These are phyloP conservation scores for Colletotrichum graminicola DNA, from an alignment of 2,329 filamentous ascomycete genomes.

Conservation along the genomic window DNA sequence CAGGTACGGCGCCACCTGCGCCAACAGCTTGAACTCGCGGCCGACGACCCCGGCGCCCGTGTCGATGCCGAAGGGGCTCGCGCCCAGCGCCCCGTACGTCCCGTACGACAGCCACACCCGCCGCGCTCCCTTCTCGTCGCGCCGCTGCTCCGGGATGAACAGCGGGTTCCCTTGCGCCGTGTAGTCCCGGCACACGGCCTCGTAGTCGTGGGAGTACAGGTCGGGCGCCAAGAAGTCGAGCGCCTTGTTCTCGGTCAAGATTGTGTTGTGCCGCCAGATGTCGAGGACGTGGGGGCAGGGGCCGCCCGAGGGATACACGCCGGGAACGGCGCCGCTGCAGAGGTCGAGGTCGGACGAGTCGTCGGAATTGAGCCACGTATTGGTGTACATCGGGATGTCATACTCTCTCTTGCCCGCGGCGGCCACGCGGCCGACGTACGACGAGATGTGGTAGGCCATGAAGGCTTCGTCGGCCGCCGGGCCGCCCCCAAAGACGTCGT, in stretches of 20 bases:
- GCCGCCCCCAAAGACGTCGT: slow-evolving; percentile 50
- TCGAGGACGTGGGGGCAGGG: slow-evolving; percentile 52
- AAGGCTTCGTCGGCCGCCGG: slow-evolving; percentile 51
- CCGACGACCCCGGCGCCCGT: slow-evolving; percentile 49
- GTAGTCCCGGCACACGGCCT: slow-evolving; percentile 57
- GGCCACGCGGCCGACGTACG: slow-evolving; percentile 52
- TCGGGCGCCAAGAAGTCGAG: slow-evolving; percentile 63
- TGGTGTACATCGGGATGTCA: slow-evolving; percentile 51
- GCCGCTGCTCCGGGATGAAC: slow-evolving; percentile 65
- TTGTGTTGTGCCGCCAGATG: slow-evolving; percentile 55
- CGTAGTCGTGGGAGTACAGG: slow-evolving; percentile 63
- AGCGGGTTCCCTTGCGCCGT: slow-evolving; percentile 58
- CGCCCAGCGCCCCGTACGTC: slow-evolving; percentile 54
- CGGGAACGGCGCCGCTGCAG: slow-evolving; percentile 50
- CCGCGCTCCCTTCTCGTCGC: slow-evolving; percentile 60
- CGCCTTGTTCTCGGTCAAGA: slow-evolving; percentile 43
- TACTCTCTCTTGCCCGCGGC: slow-evolving; percentile 52
- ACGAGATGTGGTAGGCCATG: slow-evolving; percentile 54
- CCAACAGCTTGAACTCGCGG: slow-evolving; percentile 50
- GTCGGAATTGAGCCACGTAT: slow-evolving; percentile 54
- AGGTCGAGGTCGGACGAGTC: slow-evolving; percentile 49
- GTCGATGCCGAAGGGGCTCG: slow-evolving; percentile 56
- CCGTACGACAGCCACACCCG: slow-evolving; percentile 58
- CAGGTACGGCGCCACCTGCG: slow-evolving; percentile 47
- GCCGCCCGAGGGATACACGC: slow-evolving; percentile 54